Evolutionary conservation across 2,329 filamentous ascomycete species (phyloP), one percentile per base, ranked within the genome.

Genomic region (Drechslerella coelobrocha): DNA sequence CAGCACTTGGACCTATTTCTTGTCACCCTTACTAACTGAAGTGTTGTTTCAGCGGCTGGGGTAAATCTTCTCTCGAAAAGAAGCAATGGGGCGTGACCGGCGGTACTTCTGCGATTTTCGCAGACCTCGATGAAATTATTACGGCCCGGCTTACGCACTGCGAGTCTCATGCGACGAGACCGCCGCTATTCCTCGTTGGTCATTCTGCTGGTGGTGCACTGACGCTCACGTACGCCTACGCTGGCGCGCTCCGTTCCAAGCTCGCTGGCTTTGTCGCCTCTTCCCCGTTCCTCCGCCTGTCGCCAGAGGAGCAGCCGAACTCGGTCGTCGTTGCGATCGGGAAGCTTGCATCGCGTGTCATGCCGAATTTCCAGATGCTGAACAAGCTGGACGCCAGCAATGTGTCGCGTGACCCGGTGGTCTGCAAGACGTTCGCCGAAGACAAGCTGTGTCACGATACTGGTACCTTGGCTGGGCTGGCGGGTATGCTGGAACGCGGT

Each of bases 181-280:
- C 68, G 1, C 91, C 91, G 0, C 77, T 95, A 14, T 97, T 96
- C 79, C 83, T 97, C 19, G 86, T 94, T 82, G 92, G 92, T 57
- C 91, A 96, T 79, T 92, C 88, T 21, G 96, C 96, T 91, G 92
- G 92, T 73, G 92, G 92, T 68, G 90, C 87, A 23, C 84, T 95
- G 79, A 84, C 87, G 4, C 81, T 96, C 7, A 86, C 85, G 45
- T 88, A 85, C 74, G 81, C 77, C 12, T 50, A 73, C 75, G 23
- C 73, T 73, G n/a, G 76, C 74, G 12, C 76, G 74, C 21, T 78
- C 74, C 69, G 78, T 79, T 27, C 76, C 77, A 47, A 82, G 80
- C 19, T 82, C 80, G 2, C 73, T 74, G 75, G 75, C 26, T 73
- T 73, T n/a, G 68, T 71, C 5, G 73, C 69, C 31, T 74, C 73